Evolutionary conservation across 805 yeast genomes (phyloP), one percentile per base, ranked within the genome.

Genomic region (Metschnikowia baotianmanensis): DNA sequence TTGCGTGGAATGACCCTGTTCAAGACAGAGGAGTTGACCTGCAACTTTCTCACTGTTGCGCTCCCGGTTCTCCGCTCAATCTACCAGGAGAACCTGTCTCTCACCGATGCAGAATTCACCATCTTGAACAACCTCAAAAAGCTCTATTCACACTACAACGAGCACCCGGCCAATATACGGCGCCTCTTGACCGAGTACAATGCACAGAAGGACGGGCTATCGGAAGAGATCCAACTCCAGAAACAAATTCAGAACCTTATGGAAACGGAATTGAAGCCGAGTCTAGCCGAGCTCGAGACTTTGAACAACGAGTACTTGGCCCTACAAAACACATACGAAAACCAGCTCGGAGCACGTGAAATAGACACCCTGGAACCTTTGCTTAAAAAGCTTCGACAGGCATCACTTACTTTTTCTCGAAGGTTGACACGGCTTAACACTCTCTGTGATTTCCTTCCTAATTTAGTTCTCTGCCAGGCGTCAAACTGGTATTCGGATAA

Each of bases 401-500:
- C 38, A 9, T 8, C 35, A 8, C 31, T 30, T 29, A 36, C 42
- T 1, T 28, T 40, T 3, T 34, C 48, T 5, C 27, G 44, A 8
- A 25, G 44, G 26, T 7, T 36, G 22, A 23, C 10, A 11, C 43
- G 40, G 43, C 49, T 34, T 27, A 53, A 15, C 6, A 5, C 49
- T 25, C 24, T 61, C 8, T 50, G 63, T 39, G 64, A 59, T 12
- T 52, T 69, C 19, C 43, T 69, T 16, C 69, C 68, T 1, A 48
- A 55, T 20, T 50, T 67, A n/a, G 52, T 67, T 6, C 48, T 58
- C 22, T 58, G 64, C 35, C 53, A 61, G 21, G 67, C 72, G 2
- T 41, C 59, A 4, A 60, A 67, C 47, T 69, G 74, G 74, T 62
- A 55, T 43, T 50, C 55, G 13, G 67, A 67, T 40, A 50, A 55